phyloP scores from a whole-genome alignment of 768 basidiomycete species.

The Tulasnella sp. region DNA sequence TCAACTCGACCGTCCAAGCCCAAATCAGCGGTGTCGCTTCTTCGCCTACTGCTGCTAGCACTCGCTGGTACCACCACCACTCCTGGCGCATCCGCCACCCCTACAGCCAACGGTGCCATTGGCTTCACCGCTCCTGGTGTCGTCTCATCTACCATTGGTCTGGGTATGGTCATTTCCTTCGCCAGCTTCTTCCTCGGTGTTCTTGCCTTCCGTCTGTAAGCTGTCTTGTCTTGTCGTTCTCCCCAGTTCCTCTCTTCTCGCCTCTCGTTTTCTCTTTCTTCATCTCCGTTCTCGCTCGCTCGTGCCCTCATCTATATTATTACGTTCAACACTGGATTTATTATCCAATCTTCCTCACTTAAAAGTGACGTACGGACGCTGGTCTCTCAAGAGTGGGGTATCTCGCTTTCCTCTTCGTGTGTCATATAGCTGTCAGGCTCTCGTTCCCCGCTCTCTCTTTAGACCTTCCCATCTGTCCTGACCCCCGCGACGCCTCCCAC shows the following conservation, averaged over 20 bases:
- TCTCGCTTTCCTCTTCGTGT: too few relatives aligned
- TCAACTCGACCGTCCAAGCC: slow-evolving; percentile 29
- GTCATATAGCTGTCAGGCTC: too few relatives aligned
- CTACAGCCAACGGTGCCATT: neutral
- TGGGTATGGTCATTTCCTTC: neutral
- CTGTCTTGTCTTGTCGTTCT: neutral
- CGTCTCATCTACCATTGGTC: neutral
- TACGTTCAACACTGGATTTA: too few relatives aligned
- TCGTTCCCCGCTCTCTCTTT: too few relatives aligned
- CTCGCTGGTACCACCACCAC: neutral
- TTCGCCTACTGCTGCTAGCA: slow-evolving; percentile 13
- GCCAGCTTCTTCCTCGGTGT: neutral
- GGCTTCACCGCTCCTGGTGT: neutral
- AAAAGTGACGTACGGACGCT: too few relatives aligned
- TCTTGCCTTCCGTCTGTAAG: neutral
- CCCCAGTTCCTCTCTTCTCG: neutral
- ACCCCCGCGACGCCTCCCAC: too few relatives aligned
- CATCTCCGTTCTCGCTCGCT: neutral
- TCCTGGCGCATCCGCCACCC: neutral
- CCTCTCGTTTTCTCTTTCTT: neutral
- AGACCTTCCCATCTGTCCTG: too few relatives aligned
- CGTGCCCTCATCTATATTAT: too few relatives aligned
- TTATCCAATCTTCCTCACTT: too few relatives aligned
- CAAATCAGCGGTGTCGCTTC: slow-evolving; percentile 25
- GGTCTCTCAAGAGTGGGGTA: too few relatives aligned